A percentile compares a stretch with the other conserved stretches of the same genome.
Evolutionary conservation across 2,329 filamentous ascomycete species (phyloP).

Genomic region (Bimuria novae-zelandiae): DNA sequence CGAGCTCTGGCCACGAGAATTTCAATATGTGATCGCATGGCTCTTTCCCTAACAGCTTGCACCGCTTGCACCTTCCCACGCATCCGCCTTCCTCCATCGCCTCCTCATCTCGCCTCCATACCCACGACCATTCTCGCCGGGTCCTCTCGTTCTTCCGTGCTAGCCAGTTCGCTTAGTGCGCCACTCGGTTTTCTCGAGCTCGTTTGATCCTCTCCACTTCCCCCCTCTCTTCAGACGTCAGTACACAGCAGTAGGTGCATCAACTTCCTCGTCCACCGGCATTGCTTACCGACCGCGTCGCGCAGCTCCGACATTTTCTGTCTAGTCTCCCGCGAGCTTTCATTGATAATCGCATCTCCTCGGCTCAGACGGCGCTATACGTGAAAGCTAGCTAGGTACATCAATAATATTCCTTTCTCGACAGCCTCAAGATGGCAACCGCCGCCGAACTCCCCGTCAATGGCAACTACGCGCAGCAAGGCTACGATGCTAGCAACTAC

Average conservation of each 20-base stretch:
- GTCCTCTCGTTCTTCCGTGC: neutral
- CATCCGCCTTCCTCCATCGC: neutral
- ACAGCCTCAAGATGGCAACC: conserved; percentile 38
- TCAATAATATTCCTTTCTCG: conserved; percentile 13
- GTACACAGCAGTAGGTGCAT: conserved; percentile 10
- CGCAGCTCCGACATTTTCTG: neutral
- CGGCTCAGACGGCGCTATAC: neutral
- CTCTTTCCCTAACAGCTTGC: conserved; percentile 1
- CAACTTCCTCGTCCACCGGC: neutral
- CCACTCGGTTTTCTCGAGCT: conserved; percentile 1
- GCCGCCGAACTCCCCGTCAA: conserved; percentile 50
- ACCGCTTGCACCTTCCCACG: conserved; percentile 2
- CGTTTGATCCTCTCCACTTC: conserved; percentile 8
- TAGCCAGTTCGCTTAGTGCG: conserved; percentile 1
- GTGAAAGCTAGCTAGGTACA: conserved; percentile 1
- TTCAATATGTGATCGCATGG: conserved; percentile 5
- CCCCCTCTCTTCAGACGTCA: conserved; percentile 7
- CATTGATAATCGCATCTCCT: neutral
- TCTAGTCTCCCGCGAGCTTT: neutral
- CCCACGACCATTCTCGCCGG: too few species aligned
- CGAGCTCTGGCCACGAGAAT: conserved; percentile 6
- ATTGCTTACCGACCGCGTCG: neutral
- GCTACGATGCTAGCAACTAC: conserved; percentile 48
- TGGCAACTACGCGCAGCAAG: conserved; percentile 53
- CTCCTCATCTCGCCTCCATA: neutral